Percentiles rank a stretch among this genome's conserved stretches.
Conservation (phyloP, 495 filamentous ascomycete genomes). For the Lophium mytilinum region DNA sequence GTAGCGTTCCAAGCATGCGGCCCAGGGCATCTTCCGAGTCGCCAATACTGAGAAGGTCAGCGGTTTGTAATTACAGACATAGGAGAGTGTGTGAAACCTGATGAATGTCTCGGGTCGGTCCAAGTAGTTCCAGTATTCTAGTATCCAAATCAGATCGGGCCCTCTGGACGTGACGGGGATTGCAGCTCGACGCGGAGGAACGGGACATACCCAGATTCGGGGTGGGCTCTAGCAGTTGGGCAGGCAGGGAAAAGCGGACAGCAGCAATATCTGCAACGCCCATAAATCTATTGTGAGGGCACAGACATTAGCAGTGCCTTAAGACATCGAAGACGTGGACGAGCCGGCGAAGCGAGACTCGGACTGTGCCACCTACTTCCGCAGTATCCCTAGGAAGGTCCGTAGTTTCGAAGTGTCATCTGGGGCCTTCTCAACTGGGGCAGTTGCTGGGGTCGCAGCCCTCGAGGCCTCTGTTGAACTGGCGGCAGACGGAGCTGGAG, state of each 20-base stretch:
- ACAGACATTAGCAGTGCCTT: not conserved
- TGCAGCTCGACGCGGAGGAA: not conserved
- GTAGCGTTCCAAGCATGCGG: conserved; percentile 83
- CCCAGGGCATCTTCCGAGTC: conserved; percentile 85
- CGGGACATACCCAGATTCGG: conserved; percentile 67
- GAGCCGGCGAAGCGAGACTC: too few relatives aligned
- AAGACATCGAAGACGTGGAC: too few relatives aligned
- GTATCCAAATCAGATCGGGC: conserved; percentile 1
- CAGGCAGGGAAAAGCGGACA: conserved; percentile 90
- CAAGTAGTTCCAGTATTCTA: conserved; percentile 98
- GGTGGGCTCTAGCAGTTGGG: conserved; percentile 88
- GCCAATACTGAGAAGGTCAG: conserved; percentile 63
- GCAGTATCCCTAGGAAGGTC: conserved; percentile 73
- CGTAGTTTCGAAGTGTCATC: conserved; percentile 78
- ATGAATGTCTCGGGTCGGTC: conserved; percentile 93
- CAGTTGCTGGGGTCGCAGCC: conserved; percentile 19
- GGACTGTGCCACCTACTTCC: conserved; percentile 45
- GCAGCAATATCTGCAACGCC: conserved; percentile 92
- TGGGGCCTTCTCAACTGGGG: conserved; percentile 50
- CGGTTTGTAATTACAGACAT: not conserved
- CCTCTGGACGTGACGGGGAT: not conserved
- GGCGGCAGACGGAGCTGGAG: conserved; percentile 6
- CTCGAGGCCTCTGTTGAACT: conserved; percentile 16
- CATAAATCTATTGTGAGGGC: conserved; percentile 56
- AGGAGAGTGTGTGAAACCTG: conserved; percentile 38